Base-by-base conservation (phyloP, 1,284 basidiomycete genomes). In the Inonotus hispidus region DNA sequence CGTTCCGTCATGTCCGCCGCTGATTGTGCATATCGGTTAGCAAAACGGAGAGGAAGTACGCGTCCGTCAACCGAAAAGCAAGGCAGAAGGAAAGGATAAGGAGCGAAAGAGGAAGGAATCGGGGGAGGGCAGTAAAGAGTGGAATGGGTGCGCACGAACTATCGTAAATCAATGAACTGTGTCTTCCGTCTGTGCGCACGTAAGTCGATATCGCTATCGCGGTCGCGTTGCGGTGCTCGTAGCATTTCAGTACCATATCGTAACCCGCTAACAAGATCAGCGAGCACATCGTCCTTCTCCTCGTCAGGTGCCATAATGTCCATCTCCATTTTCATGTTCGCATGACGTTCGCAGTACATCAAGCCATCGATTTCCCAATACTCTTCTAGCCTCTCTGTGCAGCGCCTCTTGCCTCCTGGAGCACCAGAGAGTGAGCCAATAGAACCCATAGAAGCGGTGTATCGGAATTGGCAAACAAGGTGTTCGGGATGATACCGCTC, bases 401-500 rank as follows among this genome's bases (percentile, higher is more conserved):
- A 92, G 19, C 73, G 66, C 13, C 27, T 29, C 16, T 52, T 52
- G 55, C 35, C 37, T 3, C 45, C 43, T 41, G 21, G 25, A 8
- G 29, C 57, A 13, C 53, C 56, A 32, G 50, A 23, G 21, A 39
- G 16, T 0, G 32, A 38, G 25, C 32, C 29, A 21, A 38, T 32
- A 14, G 61, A 49, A 14, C 50, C 50, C n/a, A 52, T 52, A 27
- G 50, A 52, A 29, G 25, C 50, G 16, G 50, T 27, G 5, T 39
- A 32, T 2, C 52, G 54, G 62, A 72, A 79, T 72, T 90, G 87
- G 71, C 88, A 90, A 16, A 83, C 74, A 68, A 95, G 80, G 69
- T 94, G 92, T 61, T 90, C 89, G 2, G 92, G 90, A 70, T 95
- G 93, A 74, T 88, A 95, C 38, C 88, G 81, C 66, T 83, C 84